phyloP scores from a whole-genome alignment of 1,139 yeast species.

The Debaryomycetaceae sp. region DNA sequence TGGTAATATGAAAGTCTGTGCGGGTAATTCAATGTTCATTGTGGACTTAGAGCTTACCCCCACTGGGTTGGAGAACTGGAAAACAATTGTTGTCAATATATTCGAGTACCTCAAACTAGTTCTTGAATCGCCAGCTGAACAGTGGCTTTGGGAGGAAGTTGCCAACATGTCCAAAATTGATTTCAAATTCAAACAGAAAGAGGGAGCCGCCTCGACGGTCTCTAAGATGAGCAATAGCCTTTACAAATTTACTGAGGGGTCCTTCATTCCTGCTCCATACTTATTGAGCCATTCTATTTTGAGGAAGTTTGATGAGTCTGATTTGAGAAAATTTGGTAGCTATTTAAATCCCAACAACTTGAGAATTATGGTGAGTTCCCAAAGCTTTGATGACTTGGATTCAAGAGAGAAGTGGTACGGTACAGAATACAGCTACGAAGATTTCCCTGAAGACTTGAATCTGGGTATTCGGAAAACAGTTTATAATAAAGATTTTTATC shows the following conservation, averaged over 20 bases:
- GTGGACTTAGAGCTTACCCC: constrained; percentile 74
- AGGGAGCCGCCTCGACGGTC: constrained; percentile 58
- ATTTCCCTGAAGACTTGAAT: constrained; percentile 39
- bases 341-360: constrained; percentile 58
- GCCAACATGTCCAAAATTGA: constrained; percentile 43
- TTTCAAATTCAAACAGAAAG: constrained; percentile 68
- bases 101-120: constrained; percentile 75
- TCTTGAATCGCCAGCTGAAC: constrained; percentile 48
- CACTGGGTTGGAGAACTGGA: constrained; percentile 63
- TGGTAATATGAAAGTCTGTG: constrained; percentile 67
- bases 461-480: constrained; percentile 27
- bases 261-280: constrained; percentile 57
- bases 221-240: constrained; percentile 46
- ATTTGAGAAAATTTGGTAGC: constrained; percentile 49
- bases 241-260: constrained; percentile 35
- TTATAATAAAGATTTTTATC: constrained; percentile 42
- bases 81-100: constrained; percentile 51
- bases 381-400: constrained; percentile 38
- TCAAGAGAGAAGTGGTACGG: constrained; percentile 83
- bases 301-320: constrained; percentile 54
- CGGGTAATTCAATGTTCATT: constrained; percentile 64
- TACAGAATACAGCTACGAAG: constrained; percentile 61
- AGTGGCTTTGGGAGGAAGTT: constrained; percentile 52
- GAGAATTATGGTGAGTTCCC: constrained; percentile 56
- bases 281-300: constrained; percentile 58